These are phyloP conservation scores for Clavispora santaluciae DNA, from an alignment of 805 yeast genomes.

Conservation along the genomic window DNA sequence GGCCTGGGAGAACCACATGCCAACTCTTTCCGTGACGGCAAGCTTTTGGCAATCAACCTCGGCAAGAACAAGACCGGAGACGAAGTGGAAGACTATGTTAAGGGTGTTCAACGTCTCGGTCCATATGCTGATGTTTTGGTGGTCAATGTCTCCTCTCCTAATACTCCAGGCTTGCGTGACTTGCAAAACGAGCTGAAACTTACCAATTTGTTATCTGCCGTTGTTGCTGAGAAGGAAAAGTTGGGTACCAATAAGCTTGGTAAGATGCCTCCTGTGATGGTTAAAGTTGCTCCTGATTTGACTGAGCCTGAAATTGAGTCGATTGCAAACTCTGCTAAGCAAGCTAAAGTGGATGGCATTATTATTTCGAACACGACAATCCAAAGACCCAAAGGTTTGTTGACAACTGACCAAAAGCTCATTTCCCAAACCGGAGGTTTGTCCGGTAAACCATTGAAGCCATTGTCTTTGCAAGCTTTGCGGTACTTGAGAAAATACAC, in stretches of 20 bases:
- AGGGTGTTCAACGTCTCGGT: conserved; percentile 80
- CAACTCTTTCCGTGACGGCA: conserved; percentile 57
- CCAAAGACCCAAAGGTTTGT: conserved; percentile 64
- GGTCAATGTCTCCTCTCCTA: conserved; percentile 90
- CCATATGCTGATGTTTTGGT: conserved; percentile 84
- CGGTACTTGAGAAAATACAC: conserved; percentile 68
- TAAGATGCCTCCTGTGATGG: conserved; percentile 71
- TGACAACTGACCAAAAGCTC: conserved; percentile 41
- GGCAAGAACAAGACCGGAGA: conserved; percentile 94
- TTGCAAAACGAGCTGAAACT: conserved; percentile 76
- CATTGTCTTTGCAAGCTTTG: conserved; percentile 67
- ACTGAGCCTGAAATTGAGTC: conserved; percentile 74
- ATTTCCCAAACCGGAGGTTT: conserved; percentile 75
- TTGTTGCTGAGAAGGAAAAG: conserved; percentile 61
- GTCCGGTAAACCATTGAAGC: conserved; percentile 89
- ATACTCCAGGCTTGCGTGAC: conserved; percentile 90
- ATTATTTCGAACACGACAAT: conserved; percentile 90
- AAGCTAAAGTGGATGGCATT: conserved; percentile 81
- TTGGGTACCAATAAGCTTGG: conserved; percentile 40
- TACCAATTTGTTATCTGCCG: conserved; percentile 58
- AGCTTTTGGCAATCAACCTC: conserved; percentile 73
- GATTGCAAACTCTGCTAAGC: conserved; percentile 75
- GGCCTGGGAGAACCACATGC: conserved; percentile 18
- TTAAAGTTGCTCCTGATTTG: conserved; percentile 92
- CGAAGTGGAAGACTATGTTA: conserved; percentile 78